Base-by-base conservation (phyloP, 306 rosid genomes). In the Quercus robur region DNA sequence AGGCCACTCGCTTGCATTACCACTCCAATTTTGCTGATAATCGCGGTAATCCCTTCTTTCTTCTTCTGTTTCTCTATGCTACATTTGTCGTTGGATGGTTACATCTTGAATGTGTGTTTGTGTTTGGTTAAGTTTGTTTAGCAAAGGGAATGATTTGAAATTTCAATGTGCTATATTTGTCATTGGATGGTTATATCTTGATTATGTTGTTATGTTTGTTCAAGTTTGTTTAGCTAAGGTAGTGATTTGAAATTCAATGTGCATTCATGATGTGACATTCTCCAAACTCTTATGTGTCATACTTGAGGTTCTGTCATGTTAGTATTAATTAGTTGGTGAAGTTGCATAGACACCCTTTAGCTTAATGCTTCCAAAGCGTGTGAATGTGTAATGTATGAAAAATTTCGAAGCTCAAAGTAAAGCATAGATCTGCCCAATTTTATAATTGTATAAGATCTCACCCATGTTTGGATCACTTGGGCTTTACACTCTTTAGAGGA, bases 21-120 rank as follows among this genome's bases (percentile, higher is more conserved):
- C 98, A 94, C 85, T 91, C 98, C 44, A 94, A 91, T 87, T 94
- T 94, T 7, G 98, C 97, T 0, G 98, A 94, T 80, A 90, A 89
- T 84, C 81, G 92, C 58, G 98, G 98, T 93, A 84, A 73, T 26
- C 78, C 20, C 5, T 46, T 77, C 25, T 30, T 10, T 52, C 52
- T 52, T 56, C 38, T 78, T 23, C 11, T 70, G 18, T 33, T 70
- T 20, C 20, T 70, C 56, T 20, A 18, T 59, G 66, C 31, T 59
- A 20, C 28, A 21, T 12, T n/a, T 64, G 51, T 67, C 38, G 1
- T 35, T 19, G 51, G 52, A 67, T 67, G 3, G 72, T 35, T 15
- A 18, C 17, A 35, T 31, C 4, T 33, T 49, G 15, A 33, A 38
- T 38, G 3, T 38, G 46, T 38, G 10, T 33, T 33, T 33, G 7